Base-by-base conservation (phyloP, 768 basidiomycete species). In the Calocybe cyanea region DNA sequence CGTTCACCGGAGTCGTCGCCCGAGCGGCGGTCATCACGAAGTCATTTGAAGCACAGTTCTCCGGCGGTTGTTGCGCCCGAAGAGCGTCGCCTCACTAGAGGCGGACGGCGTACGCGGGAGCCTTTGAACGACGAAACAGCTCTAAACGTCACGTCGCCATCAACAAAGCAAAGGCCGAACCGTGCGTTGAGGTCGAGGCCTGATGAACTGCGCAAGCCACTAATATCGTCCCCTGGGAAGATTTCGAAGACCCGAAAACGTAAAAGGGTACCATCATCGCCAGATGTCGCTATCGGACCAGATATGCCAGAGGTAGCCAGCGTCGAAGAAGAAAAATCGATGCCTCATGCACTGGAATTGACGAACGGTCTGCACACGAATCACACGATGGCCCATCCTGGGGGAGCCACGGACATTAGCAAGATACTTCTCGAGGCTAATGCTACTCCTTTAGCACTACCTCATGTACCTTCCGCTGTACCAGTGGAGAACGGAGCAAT, bases 231-330 rank as follows among this genome's bases (percentile, higher is more conserved):
- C 40, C 43, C 47, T 33, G 31, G 35, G 6, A 48, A 39, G 25
- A 14, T 6, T 35, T 44, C 21, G 36, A 55, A 41, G 33, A 25
- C 57, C 35, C 65, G 69, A 47, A 80, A 80, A 60, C 71, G 76
- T 34, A 63, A 69, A 56, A 67, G 70, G 50, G 57, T 72, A 4
- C 69, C 71, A 41, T 69, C 67, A 25, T 66, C 68, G 1, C 63
- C 71, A 13, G 71, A 67, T 45, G 45, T 44, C 20, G 60, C 58
- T 21, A 57, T 44, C 34, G 57, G 54, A 17, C 34, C 46, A 11
- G 45, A 33, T 34, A 44, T 41, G 25, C 34, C 41, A 17, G 34
- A n/a, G 20, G 7, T 18, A 18, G 17, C 34, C 6, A 18, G 7
- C n/a, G 21, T 20, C 9, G 41, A 37, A 7, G 39, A 41, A 31